Evolutionary conservation across 495 filamentous ascomycete species (phyloP), one percentile per base, ranked within the genome.

Genomic region (Hyaloscypha finlandica): DNA sequence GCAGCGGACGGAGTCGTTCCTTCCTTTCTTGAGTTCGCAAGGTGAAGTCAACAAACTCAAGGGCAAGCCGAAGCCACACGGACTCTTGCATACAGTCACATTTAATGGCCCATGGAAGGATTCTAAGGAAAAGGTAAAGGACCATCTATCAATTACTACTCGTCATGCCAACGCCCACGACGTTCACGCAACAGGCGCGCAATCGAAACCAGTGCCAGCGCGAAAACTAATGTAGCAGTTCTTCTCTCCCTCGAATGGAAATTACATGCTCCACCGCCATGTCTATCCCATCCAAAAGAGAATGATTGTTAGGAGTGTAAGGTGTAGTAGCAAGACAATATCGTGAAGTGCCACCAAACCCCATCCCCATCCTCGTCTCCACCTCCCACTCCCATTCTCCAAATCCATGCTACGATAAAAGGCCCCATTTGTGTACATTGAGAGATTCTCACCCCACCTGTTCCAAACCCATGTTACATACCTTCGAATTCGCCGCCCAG

Each of bases 401-500:
- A 48, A 48, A 6, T 48, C 42, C 42, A 59, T 63, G 30, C 30
- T 20, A 59, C 30, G n/a, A 37, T n/a, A n/a, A 29, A 56, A 8
- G 20, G 11, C 32, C 9, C 56, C 30, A 33, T n/a, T 37, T 51
- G 45, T 69, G 14, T 61, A 56, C 55, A 65, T 39, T 20, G 45
- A n/a, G 30, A 35, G 53, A 53, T 16, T 37, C 51, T 39, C 16
- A 20, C 55, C 31, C 37, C 30, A 32, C 30, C n/a, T 3, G 35
- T 1, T 6, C 35, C 22, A 42, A 35, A 39, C 16, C 32, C 63
- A 69, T 70, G 64, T 88, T 90, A 97, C 85, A 99, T 92, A 69
- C 93, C 94, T 78, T 98, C 96, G 77, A 97, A 98, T 74, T 97
- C 96, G 48, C 93, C 95, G 61, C 93, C 93, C 59, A 94, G 92